Evolutionary conservation across 2,329 filamentous ascomycete genomes (phyloP), one percentile per base, ranked within the genome.

Genomic region (Penicillium palitans): DNA sequence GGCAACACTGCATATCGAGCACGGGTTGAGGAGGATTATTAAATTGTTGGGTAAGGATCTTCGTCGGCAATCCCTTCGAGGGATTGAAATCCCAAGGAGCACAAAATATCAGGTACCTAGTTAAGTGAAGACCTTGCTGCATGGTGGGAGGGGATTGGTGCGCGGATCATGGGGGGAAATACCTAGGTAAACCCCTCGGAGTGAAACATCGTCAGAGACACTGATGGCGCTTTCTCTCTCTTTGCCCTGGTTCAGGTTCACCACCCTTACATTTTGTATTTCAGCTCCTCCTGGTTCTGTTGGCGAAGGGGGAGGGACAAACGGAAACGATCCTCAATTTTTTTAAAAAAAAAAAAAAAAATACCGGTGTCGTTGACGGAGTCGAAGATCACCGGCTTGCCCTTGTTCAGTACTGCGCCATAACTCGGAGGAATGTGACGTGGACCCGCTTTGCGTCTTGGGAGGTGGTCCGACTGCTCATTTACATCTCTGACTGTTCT

Each of bases 181-280:
- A 6, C 4, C 25, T 25, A 25, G 25, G 25, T 25, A 25, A 41
- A 48, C 17, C n/a, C 35, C 37, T 52, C 41, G 27, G 25, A 19
- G 42, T 58, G 55, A 58, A 58, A 58, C 55, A 53, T 47, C 31
- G 5, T 35, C 35, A 57, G 42, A 47, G 42, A 53, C 35, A 55
- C 2, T 27, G 15, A 31, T 12, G 31, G 29, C 27, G 19, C 24
- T n/a, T 5, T 17, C n/a, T 10, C 19, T 13, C 25, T 39, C 8
- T 40, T 6, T 25, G 37, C 39, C 46, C n/a, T 37, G 31, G 39
- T 31, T 50, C 19, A n/a, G 39, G 29, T 37, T 50, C 27, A 44
- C n/a, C 47, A 58, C 50, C 55, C 55, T 58, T 58, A 58, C 55
- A 31, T 54, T 42, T 48, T 54, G 9, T 12, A 24, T 42, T 10